A percentile compares a stretch with the other conserved stretches of the same genome.
Conservation (phyloP, 768 basidiomycete species). For the Termitomyces sp. region DNA sequence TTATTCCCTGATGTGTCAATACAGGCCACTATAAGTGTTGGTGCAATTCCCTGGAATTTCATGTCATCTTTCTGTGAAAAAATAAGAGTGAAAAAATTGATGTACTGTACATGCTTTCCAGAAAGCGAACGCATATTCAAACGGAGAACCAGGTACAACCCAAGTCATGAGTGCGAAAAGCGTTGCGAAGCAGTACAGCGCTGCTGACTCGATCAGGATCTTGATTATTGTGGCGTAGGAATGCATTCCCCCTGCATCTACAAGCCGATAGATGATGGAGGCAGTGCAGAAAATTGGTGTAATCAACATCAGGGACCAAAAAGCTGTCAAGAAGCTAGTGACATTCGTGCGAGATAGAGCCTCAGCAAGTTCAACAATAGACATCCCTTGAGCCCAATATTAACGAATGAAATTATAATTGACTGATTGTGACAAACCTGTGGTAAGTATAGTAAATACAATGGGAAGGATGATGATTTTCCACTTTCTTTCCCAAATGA, state of each 20-base stretch:
- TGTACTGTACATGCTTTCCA: not conserved
- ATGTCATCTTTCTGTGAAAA: not conserved
- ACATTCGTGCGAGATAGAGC: not conserved
- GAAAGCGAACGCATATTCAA: not conserved
- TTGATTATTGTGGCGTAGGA: not conserved
- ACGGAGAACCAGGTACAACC: not conserved
- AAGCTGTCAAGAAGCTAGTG: not conserved
- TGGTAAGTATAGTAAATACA: not conserved
- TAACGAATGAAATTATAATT: not conserved
- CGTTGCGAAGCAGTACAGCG: not conserved
- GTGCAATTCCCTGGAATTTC: not conserved
- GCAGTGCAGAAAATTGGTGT: constrained; percentile 9
- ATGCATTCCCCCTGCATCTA: not conserved
- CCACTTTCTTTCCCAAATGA: not conserved
- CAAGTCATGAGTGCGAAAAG: not conserved
- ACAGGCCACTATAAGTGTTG: not conserved
- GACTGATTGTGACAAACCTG: not conserved
- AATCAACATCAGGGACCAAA: constrained; percentile 2
- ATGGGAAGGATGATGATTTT: not conserved
- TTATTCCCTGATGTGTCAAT: not conserved
- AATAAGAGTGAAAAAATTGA: too few relatives aligned
- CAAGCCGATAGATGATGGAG: constrained; percentile 8
- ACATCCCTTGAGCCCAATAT: not conserved
- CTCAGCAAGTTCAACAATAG: not conserved
- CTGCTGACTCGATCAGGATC: not conserved